phyloP scores from a whole-genome alignment of 176 grass and related monocot species.

The Oryza glaberrima region DNA sequence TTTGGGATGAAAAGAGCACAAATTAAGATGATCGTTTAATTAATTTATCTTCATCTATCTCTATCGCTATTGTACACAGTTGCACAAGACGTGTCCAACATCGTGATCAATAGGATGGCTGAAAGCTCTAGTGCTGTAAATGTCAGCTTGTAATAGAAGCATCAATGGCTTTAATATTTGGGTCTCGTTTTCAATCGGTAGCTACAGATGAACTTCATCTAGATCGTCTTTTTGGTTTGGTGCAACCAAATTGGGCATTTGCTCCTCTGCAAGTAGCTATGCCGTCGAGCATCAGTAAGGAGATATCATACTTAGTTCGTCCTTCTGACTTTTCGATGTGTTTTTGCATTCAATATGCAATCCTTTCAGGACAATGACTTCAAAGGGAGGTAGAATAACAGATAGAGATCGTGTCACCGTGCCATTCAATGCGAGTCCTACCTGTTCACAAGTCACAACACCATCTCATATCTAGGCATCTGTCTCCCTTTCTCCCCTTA shows the following conservation, averaged over 20 bases:
- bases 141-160: neutral
- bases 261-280: neutral
- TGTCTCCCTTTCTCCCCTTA: neutral
- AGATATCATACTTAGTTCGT: neutral
- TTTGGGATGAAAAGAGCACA: rapidly evolving
- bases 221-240: neutral
- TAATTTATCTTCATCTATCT: neutral
- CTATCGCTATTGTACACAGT: neutral
- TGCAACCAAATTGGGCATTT: neutral
- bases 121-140: neutral
- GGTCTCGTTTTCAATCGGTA: neutral
- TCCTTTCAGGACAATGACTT: neutral
- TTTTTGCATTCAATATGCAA: neutral
- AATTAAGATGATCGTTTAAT: too few species aligned
- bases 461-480: neutral
- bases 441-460: neutral
- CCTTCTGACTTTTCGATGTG: neutral
- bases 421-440: neutral
- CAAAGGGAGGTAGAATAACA: neutral
- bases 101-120: neutral
- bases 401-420: neutral
- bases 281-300: neutral
- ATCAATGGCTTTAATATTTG: neutral
- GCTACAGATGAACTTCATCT: neutral
- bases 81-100: neutral